A percentile compares a stretch with the other conserved stretches of the same genome.
Evolutionary conservation across 495 filamentous ascomycete species (phyloP).

Genomic region (Aspergillus asperescens): DNA sequence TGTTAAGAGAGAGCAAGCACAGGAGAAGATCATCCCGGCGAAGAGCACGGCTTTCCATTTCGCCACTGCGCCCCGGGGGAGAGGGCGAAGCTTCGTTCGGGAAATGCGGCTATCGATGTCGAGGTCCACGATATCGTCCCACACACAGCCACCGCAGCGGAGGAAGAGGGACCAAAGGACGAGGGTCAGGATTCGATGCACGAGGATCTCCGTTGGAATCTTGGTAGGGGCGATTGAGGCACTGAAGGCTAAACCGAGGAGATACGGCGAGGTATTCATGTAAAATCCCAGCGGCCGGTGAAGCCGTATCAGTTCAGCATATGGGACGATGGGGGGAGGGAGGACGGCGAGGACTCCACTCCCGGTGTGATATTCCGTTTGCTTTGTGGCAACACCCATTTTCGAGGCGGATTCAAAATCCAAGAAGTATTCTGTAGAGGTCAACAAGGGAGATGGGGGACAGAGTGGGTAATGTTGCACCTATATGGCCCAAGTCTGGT

Average conservation of each 20-base stretch:
- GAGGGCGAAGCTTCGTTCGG: not conserved
- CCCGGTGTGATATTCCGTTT: not conserved
- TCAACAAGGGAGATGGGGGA: no score
- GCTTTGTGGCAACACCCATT: no score
- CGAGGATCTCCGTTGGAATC: not conserved
- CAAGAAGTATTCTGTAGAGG: no score
- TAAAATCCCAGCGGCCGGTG: not conserved
- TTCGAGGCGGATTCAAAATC: no score
- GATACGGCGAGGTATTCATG: not conserved
- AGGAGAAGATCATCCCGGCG: not conserved
- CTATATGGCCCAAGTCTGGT: no score
- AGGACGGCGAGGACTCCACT: not conserved
- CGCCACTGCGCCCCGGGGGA: not conserved
- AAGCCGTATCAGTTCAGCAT: not conserved
- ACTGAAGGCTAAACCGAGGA: not conserved
- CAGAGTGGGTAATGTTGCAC: no score
- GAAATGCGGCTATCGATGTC: not conserved
- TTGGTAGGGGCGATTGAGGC: not conserved
- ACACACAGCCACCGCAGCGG: not conserved
- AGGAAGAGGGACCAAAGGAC: not conserved
- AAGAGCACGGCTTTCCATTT: not conserved
- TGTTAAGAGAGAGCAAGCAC: not conserved
- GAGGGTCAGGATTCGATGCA: not conserved
- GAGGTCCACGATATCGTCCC: not conserved
- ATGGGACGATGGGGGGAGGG: not conserved